These are phyloP conservation scores for Cajanus cajan DNA, from an alignment of 306 rosid species.

Conservation along the genomic window DNA sequence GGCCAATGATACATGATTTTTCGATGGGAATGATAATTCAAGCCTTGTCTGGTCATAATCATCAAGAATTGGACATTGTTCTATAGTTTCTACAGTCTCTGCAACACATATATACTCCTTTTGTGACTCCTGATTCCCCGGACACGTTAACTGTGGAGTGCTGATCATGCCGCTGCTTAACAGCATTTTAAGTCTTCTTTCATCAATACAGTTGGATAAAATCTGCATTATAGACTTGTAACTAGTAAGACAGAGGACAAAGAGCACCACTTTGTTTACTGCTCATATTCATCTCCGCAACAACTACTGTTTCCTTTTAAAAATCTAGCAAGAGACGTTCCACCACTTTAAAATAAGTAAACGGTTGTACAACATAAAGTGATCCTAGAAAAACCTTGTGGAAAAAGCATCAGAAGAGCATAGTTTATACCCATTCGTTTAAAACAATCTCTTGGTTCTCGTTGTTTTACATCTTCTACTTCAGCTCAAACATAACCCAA, in stretches of 20 bases:
- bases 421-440: not conserved
- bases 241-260: conserved; percentile 38
- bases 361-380: not conserved
- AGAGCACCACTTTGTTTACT: conserved; percentile 11
- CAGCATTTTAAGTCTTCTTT: conserved; percentile 48
- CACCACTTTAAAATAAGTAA: not conserved
- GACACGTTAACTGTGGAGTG: conserved; percentile 46
- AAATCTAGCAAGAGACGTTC: not conserved
- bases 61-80: conserved; percentile 60
- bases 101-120: conserved; percentile 38
- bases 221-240: conserved; percentile 54
- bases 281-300: conserved; percentile 21
- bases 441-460: conserved; percentile 15
- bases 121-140: conserved; percentile 46
- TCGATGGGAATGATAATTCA: conserved; percentile 38
- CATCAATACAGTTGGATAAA: conserved; percentile 59
- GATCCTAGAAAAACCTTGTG: conserved; percentile 24
- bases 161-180: conserved; percentile 48
- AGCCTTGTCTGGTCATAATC: conserved; percentile 39
- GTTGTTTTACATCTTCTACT: not conserved
- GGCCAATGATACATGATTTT: conserved; percentile 24
- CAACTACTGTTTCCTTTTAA: conserved; percentile 1
- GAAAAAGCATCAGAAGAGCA: not conserved
- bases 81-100: conserved; percentile 44
- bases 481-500: conserved; percentile 24